Base-by-base conservation (phyloP, 192 early-diverging fungal genomes). In the Gaertneriomyces semiglobifer region DNA sequence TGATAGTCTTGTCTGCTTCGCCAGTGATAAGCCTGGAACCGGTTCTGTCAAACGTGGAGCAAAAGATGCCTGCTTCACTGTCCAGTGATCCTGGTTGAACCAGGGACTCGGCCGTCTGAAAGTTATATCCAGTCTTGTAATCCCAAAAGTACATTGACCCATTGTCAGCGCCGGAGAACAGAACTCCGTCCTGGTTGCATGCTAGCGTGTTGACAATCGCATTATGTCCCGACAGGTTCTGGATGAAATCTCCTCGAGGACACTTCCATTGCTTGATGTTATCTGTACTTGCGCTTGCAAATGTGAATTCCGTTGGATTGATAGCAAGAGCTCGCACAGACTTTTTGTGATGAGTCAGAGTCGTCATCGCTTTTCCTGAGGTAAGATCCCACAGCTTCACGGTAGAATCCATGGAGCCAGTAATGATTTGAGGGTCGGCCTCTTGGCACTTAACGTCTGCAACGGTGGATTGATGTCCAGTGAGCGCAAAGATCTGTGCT, bases 1-100 rank as follows among this genome's bases (percentile, higher is more conserved):
- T 99, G 76, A 99, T 94, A 1, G 94, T 94, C 79, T 99, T 99
- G 75, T 99, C 97, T 0, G 95, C 95, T 74, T 98, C 97, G 66
- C 97, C 92, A 2, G 97, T 99, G 64, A 99, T 93, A 53, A 99
- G 79, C 44, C 97, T 89, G 58, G 90, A 83, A 1, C 97, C 95
- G 16, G 95, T 94, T 53, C 85, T 86, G 70, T 99, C 97, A 87
- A 99, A 99, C 4, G 91, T 88, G 50, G 91, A 91, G 65, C 89
- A 90, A 57, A 99, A 96, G 48, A 99, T 88, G 48, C 97, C 97
- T 7, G 92, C 91, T 77, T 99, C 97, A 63, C 88, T 90, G 62
- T 94, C 93, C 44, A 99, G 74, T 10, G 95, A 98, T 50, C 97
- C 97, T 19, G 97, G 94, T 72, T 99, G 97, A 7, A 87, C 93